Conservation (phyloP, 306 rosid species). For the Acacia crassicarpa region DNA sequence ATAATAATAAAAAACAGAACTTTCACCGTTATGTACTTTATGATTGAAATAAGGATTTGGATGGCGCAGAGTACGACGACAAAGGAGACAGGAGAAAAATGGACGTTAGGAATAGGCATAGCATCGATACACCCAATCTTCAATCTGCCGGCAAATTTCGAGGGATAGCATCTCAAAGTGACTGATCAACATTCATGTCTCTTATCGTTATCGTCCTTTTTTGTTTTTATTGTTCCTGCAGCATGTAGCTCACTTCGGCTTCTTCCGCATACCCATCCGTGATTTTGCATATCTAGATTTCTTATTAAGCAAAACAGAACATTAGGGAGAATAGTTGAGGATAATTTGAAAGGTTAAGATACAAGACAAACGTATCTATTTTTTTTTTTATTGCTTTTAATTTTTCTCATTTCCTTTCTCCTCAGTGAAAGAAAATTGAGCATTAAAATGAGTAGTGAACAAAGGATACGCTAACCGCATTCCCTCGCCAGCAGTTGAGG, state of each 20-base stretch:
- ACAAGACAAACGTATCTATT: not conserved
- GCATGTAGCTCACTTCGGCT: slow-evolving; percentile 46
- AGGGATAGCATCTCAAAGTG: slow-evolving; percentile 12
- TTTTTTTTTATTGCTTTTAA: not conserved
- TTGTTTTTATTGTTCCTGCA: not conserved
- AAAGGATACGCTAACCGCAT: slow-evolving; percentile 95
- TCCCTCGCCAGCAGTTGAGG: slow-evolving; percentile 82
- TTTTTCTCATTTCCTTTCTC: not conserved
- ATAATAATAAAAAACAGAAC: not conserved
- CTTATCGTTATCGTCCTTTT: not conserved
- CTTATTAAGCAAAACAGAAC: slow-evolving; percentile 53
- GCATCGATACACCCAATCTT: not conserved
- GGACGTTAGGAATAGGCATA: not conserved
- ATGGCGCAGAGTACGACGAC: not conserved
- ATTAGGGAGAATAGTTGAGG: not conserved
- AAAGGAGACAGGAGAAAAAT: not conserved
- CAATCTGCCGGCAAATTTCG: slow-evolving; percentile 5
- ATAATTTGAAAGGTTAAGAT: not conserved
- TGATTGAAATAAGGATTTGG: not conserved
- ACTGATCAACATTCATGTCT: not conserved
- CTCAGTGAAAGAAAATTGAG: not conserved
- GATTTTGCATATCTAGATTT: slow-evolving; percentile 80
- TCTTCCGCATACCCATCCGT: slow-evolving; percentile 94
- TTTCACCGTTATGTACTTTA: not conserved
- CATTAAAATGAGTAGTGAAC: not conserved